Conservation (phyloP, 805 yeast species). For the Ogataea philodendri region DNA sequence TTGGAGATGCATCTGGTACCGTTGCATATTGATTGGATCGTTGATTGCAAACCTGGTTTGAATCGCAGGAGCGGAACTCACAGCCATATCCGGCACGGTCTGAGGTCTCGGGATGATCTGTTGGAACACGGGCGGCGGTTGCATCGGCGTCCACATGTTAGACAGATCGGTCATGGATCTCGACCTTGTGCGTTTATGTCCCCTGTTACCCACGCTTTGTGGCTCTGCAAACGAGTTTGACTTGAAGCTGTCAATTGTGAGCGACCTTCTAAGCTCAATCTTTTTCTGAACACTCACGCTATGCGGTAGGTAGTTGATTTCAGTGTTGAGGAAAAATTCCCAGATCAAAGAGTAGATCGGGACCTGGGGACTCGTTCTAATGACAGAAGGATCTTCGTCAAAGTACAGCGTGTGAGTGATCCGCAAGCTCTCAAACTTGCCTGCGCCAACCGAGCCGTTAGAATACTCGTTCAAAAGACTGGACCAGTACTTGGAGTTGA, state of each 20-base stretch:
- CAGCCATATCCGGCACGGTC: constrained; percentile 7
- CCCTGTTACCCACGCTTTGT: constrained; percentile 13
- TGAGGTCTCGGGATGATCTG: constrained; percentile 4
- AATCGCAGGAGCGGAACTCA: constrained; percentile 26
- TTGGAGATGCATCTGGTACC: constrained; percentile 22
- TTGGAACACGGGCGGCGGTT: constrained; percentile 3
- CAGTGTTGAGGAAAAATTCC: constrained; percentile 28
- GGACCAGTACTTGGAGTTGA: constrained; percentile 35
- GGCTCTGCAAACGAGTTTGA: constrained; percentile 9
- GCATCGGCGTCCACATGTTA: constrained; percentile 15
- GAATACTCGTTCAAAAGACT: constrained; percentile 31
- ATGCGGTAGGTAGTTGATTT: constrained; percentile 26
- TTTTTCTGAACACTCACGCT: constrained; percentile 22
- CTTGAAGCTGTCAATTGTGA: constrained; percentile 1
- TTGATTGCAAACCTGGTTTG: constrained; percentile 20
- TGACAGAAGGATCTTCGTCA: constrained; percentile 29
- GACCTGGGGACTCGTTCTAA: constrained; percentile 11
- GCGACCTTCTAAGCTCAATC: background rate
- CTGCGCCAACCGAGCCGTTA: constrained; percentile 29
- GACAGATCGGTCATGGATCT: constrained; percentile 35
- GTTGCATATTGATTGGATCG: constrained; percentile 15
- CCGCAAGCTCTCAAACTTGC: constrained; percentile 24
- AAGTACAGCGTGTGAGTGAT: constrained; percentile 31
- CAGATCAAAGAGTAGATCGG: constrained; percentile 33
- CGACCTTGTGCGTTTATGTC: constrained; percentile 37